Evolutionary conservation across 208 protist species (phyloP).

Genomic region (Acanthamoeba healyi): DNA sequence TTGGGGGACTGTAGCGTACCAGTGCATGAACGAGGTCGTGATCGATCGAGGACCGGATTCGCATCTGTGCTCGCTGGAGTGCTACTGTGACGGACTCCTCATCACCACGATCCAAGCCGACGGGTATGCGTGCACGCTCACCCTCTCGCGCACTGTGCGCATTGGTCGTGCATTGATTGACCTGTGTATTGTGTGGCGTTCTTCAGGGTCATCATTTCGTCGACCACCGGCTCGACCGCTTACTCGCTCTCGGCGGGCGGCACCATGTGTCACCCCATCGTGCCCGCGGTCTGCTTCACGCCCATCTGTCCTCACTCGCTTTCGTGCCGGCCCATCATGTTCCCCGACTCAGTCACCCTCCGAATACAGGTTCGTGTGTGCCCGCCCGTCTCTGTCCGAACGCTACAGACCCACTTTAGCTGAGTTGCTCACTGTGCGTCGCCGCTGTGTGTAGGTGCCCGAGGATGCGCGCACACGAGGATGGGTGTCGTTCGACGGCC

Average conservation of each 20-base stretch:
- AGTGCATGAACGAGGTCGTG: conserved; percentile 89
- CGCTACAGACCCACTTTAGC: not conserved
- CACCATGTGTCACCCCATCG: conserved; percentile 90
- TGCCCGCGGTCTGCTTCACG: conserved; percentile 57
- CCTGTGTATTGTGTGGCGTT: not conserved
- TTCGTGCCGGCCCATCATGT: conserved; percentile 68
- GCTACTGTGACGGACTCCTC: conserved; percentile 84
- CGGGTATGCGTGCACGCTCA: conserved; percentile 72
- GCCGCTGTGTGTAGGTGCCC: not conserved
- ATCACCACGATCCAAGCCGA: conserved; percentile 91
- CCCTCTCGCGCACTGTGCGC: not conserved
- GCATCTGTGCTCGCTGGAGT: conserved; percentile 86
- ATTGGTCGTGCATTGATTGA: not conserved
- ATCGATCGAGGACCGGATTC: conserved; percentile 88
- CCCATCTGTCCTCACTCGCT: conserved; percentile 71
- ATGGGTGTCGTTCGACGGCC: conserved; percentile 52
- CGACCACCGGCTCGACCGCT: conserved; percentile 92
- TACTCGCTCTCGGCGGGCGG: conserved; percentile 92
- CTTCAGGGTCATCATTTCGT: conserved; percentile 92
- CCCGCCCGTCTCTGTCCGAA: not conserved
- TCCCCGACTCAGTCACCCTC: conserved; percentile 51
- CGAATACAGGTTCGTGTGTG: conserved; percentile 39
- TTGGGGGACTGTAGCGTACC: not conserved
- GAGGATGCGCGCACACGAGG: conserved; percentile 26
- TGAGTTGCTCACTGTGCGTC: no score